phyloP scores from a whole-genome alignment of 78 protist species.

The Planoprotostelium fungivorum region DNA sequence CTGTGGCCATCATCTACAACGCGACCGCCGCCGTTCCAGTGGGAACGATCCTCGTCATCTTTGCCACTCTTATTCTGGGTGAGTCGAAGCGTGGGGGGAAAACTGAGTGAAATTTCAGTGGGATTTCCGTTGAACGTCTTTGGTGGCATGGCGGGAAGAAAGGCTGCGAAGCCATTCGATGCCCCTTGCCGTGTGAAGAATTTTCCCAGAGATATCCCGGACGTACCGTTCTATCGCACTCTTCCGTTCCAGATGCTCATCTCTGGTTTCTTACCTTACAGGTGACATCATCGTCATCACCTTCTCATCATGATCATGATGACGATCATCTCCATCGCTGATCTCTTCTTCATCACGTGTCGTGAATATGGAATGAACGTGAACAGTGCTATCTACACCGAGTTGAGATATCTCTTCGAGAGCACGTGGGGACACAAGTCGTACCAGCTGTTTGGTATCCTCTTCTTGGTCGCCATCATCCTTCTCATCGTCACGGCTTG shows the following conservation, averaged over 20 bases:
- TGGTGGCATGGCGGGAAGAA: conserved; percentile 91
- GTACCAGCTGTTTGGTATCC: conserved; percentile 91
- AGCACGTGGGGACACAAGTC: conserved; percentile 88
- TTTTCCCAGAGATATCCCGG: conserved; percentile 91
- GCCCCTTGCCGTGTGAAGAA: conserved; percentile 89
- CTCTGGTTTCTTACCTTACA: conserved; percentile 95
- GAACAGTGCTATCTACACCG: conserved; percentile 89
- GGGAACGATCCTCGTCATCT: conserved; percentile 67
- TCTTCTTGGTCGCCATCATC: conserved; percentile 80
- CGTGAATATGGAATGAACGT: not conserved
- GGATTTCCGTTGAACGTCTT: conserved; percentile 85
- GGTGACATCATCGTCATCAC: not conserved
- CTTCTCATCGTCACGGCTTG: conserved; percentile 90
- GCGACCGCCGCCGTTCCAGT: conserved; percentile 91
- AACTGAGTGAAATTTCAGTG: conserved; percentile 12
- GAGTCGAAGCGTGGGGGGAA: too few relatives aligned
- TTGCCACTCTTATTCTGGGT: conserved; percentile 65
- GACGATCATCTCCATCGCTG: not conserved
- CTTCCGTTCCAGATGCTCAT: conserved; percentile 67
- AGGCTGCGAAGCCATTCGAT: conserved; percentile 58
- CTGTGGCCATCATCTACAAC: conserved; percentile 74
- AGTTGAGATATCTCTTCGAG: conserved; percentile 90
- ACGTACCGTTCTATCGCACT: conserved; percentile 81
- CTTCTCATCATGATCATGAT: not conserved
- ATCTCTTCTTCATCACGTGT: too few relatives aligned